Percentiles rank a stretch among this genome's conserved stretches.
phyloP scores from a whole-genome alignment of 208 protist genomes.

The Trichomonas tenax region DNA sequence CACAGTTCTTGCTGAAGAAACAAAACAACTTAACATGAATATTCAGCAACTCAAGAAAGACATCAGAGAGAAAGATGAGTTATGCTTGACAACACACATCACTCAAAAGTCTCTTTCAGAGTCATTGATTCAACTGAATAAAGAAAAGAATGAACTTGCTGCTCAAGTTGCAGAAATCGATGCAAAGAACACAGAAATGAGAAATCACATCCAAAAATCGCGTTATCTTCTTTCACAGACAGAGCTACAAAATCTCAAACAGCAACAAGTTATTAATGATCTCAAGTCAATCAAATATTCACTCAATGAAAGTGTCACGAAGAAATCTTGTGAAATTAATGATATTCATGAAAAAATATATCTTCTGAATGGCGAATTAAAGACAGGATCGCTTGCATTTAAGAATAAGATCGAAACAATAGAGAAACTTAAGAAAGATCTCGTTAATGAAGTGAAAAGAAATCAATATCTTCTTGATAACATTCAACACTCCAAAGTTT shows the following conservation, averaged over 20 bases:
- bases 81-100: neutral
- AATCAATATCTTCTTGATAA: neutral
- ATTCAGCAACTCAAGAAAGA: neutral
- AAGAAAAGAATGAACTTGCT: neutral
- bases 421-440: neutral
- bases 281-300: neutral
- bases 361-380: neutral
- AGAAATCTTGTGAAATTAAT: neutral
- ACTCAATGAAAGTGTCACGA: neutral
- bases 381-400: neutral
- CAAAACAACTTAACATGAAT: neutral
- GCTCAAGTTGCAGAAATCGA: neutral
- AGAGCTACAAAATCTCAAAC: neutral
- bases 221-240: neutral
- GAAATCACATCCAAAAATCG: neutral
- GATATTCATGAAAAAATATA: neutral
- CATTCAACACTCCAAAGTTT: neutral
- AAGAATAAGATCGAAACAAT: neutral
- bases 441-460: neutral
- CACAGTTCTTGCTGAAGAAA: neutral
- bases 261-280: neutral
- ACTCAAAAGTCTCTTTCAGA: neutral
- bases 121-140: neutral
- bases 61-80: neutral
- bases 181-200: neutral